Evolutionary conservation across 352 stramenopile genomes (phyloP), one percentile per base, ranked within the genome.

Genomic region (Phytophthora crassamura): DNA sequence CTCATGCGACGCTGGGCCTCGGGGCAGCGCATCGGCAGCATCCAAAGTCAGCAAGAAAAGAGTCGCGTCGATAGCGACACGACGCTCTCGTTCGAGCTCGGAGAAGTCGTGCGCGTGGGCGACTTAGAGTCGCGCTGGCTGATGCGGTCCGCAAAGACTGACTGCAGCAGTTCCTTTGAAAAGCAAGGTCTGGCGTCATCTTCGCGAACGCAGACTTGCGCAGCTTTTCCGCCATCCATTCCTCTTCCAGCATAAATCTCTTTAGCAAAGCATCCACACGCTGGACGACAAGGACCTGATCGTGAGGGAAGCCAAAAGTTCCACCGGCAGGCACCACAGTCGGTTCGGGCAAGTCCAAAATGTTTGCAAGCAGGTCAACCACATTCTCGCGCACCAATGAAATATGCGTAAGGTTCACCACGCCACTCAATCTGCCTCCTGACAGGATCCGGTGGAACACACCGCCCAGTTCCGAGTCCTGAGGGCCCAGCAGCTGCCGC

Each of bases 1-100:
- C 87, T 93, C 85, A 96, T 92, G n/a, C 89, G 86, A 14, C 87
- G 85, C 65, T 90, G 86, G 7, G 85, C 89, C 75, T 96, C 89
- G 32, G 91, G 80, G 89, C 28, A 94, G 60, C 5, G 89, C 83
- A 67, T 96, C 89, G 0, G 86, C 82, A 25, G 84, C 86, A 69
- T 96, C 89, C 5, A 96, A 62, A 3, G 89, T 96, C 35, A 96
- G 71, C 57, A 96, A 67, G 52, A 94, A 94, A 93, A 94, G 12
- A 94, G 63, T 11, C 88, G 80, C 33, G 84, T 96, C 2, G 84
- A 89, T 10, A 91, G 71, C 32, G 84, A 93, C 36, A 91, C 85
- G 1, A 91, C 74, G 51, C 76, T 93, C 50, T 94, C 86, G 65
- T 94, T 94, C 34, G 82, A 90, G 62, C 78, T 91, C 1, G 82